Conservation (phyloP, 192 early-diverging fungal species). For the Podila verticillata region DNA sequence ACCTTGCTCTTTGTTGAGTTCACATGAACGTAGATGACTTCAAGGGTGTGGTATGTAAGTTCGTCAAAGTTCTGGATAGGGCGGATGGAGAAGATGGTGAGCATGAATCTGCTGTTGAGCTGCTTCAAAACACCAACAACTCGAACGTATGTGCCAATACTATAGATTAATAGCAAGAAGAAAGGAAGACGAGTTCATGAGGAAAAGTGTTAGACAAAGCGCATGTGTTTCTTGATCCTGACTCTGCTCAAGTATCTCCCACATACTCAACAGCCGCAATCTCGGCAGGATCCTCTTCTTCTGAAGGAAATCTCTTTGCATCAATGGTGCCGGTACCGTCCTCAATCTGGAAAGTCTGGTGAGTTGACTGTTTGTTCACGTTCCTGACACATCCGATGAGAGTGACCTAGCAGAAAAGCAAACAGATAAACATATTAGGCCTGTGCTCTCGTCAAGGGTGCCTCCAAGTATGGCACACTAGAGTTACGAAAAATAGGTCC, state of each 20-base stretch:
- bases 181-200: neutral
- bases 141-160: constrained; percentile 74
- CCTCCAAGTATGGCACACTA: neutral
- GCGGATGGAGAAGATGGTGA: constrained; percentile 67
- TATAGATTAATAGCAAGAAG: constrained; percentile 23
- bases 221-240: neutral
- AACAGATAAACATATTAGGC: neutral
- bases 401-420: constrained; percentile 57
- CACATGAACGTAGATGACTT: constrained; percentile 73
- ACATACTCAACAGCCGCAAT: constrained; percentile 17
- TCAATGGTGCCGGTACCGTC: constrained; percentile 87
- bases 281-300: constrained; percentile 45
- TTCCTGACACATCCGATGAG: constrained; percentile 77
- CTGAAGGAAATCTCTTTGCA: constrained; percentile 68
- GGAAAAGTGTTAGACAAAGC: neutral
- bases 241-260: no score
- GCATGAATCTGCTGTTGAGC: constrained; percentile 64
- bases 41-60: constrained; percentile 79
- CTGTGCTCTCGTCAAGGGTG: neutral
- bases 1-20: constrained; percentile 57
- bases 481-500: no score
- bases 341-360: constrained; percentile 75
- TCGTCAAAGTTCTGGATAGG: constrained; percentile 79
- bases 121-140: constrained; percentile 75
- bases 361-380: constrained; percentile 63